These are phyloP conservation scores for Flaveria robusta DNA, from an alignment of 129 eudicot species.

Conservation along the genomic window DNA sequence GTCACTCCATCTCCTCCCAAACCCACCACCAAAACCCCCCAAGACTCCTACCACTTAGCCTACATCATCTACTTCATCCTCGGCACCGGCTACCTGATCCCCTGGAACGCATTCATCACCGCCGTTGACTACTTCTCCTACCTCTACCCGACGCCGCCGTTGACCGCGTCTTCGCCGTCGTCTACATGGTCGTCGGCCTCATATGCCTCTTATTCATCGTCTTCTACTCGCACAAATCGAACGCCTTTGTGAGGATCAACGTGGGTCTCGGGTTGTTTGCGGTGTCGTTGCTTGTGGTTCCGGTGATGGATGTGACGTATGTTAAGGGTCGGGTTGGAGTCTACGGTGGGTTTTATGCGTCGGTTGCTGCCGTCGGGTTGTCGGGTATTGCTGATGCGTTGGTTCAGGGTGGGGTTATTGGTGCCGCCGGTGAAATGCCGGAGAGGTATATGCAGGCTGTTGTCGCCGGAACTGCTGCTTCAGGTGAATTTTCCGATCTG, in stretches of 20 bases:
- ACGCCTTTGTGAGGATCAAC: slow-evolving; percentile 62
- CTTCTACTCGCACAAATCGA: slow-evolving; percentile 50
- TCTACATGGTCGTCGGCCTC: slow-evolving; percentile 66
- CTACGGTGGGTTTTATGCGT: slow-evolving; percentile 65
- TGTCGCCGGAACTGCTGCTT: slow-evolving; percentile 90
- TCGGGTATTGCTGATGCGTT: slow-evolving; percentile 75
- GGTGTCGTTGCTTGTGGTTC: slow-evolving; percentile 62
- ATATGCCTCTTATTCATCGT: slow-evolving; percentile 50
- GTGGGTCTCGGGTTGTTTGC: slow-evolving; percentile 61
- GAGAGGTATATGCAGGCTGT: slow-evolving; percentile 97
- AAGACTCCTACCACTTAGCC: slow-evolving; percentile 74
- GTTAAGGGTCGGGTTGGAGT: slow-evolving; percentile 61
- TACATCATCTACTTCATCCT: slow-evolving; percentile 86
- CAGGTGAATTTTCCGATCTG: slow-evolving; percentile 46
- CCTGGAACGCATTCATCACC: slow-evolving; percentile 99
- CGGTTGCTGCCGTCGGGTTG: slow-evolving; percentile 63
- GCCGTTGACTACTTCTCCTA: slow-evolving; percentile 96
- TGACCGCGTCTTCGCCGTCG: slow-evolving; percentile 83
- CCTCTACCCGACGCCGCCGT: slow-evolving; percentile 75
- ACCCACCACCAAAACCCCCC: slow-evolving; percentile 38
- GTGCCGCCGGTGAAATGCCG: slow-evolving; percentile 91
- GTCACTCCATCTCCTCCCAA: slow-evolving; percentile 43
- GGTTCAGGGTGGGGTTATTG: slow-evolving; percentile 84
- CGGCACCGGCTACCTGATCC: slow-evolving; percentile 85
- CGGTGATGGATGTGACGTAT: slow-evolving; percentile 65